Evolutionary conservation across 1,284 basidiomycete genomes (phyloP), one percentile per base, ranked within the genome.

Genomic region (Cutaneotrichosporon dermatis): DNA sequence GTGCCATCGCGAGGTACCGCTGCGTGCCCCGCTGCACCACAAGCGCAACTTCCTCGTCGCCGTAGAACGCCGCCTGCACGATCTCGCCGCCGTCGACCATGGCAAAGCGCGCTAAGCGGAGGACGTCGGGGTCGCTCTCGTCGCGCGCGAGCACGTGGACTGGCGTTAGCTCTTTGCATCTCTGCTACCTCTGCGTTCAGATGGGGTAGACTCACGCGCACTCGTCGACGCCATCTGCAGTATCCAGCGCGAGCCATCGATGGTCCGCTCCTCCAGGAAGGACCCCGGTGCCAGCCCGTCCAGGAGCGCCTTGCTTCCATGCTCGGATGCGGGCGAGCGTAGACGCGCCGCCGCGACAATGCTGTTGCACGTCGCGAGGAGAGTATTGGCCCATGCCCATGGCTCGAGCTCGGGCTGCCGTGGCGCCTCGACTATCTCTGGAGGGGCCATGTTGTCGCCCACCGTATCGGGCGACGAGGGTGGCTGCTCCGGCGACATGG

Each of bases 1-100:
- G n/a, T 9, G 15, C 42, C 10, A 44, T 15, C 2, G 51, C 65
- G 1, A 74, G 66, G 44, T 66, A 66, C 8, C 61, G 55, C 36
- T 66, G 55, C 1, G 39, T 44, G 2, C 52, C 54, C 9, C 15
- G 49, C 43, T 67, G 44, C 15, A 75, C 57, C 0, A 75, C 50
- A 10, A 76, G 36, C 2, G 67, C 70, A 1, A 74, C 54, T 46
- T 75, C 74, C 6, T 64, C 60, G 39, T 75, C 72, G 56, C 75
- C 75, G 50, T 73, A 75, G 65, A 75, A 75, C 1, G 68, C 64
- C 0, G 58, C 60, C 41, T 62, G 58, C 2, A 60, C 16, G 25
- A 65, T 16, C 25, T 56, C 55, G 35, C 35, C 40, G 8, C 34
- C 53, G 8, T 42, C 16, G 1, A 42, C 34, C 3, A 10, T n/a